A percentile compares a stretch with the other conserved stretches of the same genome.
Conservation (phyloP, 169 alveolate genomes). For the Cytauxzoon felis region DNA sequence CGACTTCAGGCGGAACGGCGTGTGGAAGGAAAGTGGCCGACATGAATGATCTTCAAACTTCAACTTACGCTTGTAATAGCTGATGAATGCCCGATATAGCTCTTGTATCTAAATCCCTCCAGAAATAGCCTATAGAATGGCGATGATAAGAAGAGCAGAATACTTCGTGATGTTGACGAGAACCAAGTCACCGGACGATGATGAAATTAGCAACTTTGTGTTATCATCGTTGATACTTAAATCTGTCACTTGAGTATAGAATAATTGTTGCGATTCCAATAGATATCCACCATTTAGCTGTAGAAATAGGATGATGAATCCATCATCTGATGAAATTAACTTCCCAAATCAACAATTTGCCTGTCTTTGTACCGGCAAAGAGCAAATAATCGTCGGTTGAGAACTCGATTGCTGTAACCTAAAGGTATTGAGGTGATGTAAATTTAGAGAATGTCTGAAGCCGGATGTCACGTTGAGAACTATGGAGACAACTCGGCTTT, state of each 20-base stretch:
- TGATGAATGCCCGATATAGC: slow-evolving; percentile 54
- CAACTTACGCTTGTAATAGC: slow-evolving; percentile 24
- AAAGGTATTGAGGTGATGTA: too few species aligned
- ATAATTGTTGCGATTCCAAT: slow-evolving; percentile 32
- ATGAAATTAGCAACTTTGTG: slow-evolving; percentile 20
- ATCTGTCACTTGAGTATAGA: slow-evolving; percentile 47
- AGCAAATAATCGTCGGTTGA: slow-evolving; percentile 39
- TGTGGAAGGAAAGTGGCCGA: too few species aligned
- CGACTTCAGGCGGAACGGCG: too few species aligned
- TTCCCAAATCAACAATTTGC: slow-evolving; percentile 54
- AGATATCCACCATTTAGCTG: slow-evolving; percentile 36
- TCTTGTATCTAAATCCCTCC: slow-evolving; percentile 8
- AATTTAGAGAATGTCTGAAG: too few species aligned
- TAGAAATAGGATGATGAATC: too few species aligned
- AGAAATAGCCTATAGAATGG: slow-evolving; percentile 1
- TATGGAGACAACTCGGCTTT: too few species aligned
- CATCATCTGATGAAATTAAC: not conserved
- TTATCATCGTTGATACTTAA: slow-evolving; percentile 17
- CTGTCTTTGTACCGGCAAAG: slow-evolving; percentile 39
- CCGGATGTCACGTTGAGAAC: too few species aligned
- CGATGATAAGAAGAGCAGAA: not conserved
- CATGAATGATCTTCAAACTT: too few species aligned
- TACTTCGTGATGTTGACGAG: slow-evolving; percentile 32
- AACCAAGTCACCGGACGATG: slow-evolving; percentile 42
- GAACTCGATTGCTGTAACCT: slow-evolving; percentile 41